Evolutionary conservation across 257 asterid genomes (phyloP).

Genomic region (Salvia rosmarinus): DNA sequence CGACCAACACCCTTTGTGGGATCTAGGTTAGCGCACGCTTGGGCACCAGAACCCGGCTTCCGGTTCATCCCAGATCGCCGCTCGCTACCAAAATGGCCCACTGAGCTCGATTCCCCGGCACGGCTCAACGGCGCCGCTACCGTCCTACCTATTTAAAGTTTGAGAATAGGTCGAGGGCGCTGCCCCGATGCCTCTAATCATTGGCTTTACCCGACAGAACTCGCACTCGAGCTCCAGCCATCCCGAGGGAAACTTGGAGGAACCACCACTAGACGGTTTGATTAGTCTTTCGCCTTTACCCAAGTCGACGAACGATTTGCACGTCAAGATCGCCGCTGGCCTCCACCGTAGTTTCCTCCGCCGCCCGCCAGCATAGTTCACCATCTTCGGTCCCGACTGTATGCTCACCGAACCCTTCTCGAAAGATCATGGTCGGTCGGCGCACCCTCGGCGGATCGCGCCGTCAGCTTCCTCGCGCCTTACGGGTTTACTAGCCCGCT

Average conservation of each 20-base stretch:
- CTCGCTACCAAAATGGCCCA: not conserved
- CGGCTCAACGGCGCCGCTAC: too few species aligned
- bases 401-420: conserved; percentile 9
- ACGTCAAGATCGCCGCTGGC: conserved; percentile 76
- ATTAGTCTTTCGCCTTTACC: conserved; percentile 67
- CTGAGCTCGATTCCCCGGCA: not conserved
- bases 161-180: not conserved
- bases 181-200: too few species aligned
- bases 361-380: conserved; percentile 81
- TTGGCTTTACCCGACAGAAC: not conserved
- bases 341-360: conserved; percentile 81
- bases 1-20: conserved; percentile 22
- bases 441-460: not conserved
- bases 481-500: too few species aligned
- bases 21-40: conserved; percentile 15
- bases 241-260: too few species aligned
- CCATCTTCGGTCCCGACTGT: conserved; percentile 47
- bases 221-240: too few species aligned
- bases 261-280: too few species aligned
- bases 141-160: not conserved
- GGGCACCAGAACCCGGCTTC: not conserved
- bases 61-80: not conserved
- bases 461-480: not conserved
- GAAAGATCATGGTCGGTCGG: not conserved
- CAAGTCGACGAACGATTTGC: conserved; percentile 75